phyloP scores from a whole-genome alignment of 2,329 filamentous ascomycete species.

The Nigrospora sphaerica region DNA sequence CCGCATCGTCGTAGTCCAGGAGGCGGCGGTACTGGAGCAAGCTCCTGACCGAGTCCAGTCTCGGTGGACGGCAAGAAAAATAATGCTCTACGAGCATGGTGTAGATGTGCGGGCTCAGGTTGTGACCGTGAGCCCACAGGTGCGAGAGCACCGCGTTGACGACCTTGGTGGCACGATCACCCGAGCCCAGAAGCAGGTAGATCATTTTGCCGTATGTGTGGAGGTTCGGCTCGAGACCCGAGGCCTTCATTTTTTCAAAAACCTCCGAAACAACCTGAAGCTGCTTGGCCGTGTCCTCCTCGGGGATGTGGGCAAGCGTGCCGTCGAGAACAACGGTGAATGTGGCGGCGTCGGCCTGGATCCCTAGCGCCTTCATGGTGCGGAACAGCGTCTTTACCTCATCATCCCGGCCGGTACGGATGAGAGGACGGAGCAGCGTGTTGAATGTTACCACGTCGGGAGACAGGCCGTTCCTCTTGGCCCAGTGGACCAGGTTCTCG shows the following conservation, averaged over 20 bases:
- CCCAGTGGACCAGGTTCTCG: constrained; percentile 51
- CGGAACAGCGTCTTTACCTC: constrained; percentile 46
- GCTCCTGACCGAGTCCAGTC: constrained; percentile 50
- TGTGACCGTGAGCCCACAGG: constrained; percentile 47
- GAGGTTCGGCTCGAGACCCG: constrained; percentile 51
- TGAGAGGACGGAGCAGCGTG: constrained; percentile 54
- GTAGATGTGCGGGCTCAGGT: constrained; percentile 59
- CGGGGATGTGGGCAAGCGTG: constrained; percentile 34
- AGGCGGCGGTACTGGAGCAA: constrained; percentile 45
- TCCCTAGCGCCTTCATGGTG: constrained; percentile 48
- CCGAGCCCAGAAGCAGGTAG: constrained; percentile 48
- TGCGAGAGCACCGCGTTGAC: constrained; percentile 55
- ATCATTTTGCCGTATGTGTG: constrained; percentile 66
- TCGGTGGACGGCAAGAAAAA: constrained; percentile 50
- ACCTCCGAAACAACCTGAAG: constrained; percentile 35
- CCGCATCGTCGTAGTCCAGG: constrained; percentile 24
- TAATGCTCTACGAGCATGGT: constrained; percentile 66
- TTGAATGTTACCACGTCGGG: constrained; percentile 60
- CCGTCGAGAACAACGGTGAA: constrained; percentile 67
- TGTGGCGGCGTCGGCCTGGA: constrained; percentile 59
- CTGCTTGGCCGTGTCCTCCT: constrained; percentile 36
- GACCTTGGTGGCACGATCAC: constrained; percentile 34
- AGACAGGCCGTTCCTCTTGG: constrained; percentile 43
- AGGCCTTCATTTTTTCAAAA: constrained; percentile 40
- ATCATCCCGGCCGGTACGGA: constrained; percentile 38